phyloP scores from a whole-genome alignment of 2,329 filamentous ascomycete species.

The Colletotrichum sidae region DNA sequence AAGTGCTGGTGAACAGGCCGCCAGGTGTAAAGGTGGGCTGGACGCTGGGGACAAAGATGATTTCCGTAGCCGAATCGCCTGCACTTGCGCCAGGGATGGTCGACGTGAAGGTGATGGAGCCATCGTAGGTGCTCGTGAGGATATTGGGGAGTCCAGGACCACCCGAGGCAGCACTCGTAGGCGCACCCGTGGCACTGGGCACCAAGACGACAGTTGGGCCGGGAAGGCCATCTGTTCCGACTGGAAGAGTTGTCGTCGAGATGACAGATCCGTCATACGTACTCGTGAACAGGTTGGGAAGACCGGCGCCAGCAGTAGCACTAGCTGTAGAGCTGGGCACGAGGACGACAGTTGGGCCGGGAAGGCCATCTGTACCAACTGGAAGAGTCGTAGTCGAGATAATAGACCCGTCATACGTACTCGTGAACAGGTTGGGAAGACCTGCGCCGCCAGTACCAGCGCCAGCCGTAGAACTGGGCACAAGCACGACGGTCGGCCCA shows the following conservation, averaged over 20 bases:
- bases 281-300: constrained; percentile 3
- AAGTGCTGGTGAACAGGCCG: constrained; percentile 9
- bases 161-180: too few relatives aligned
- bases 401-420: constrained; percentile 14
- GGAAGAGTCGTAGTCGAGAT: constrained; percentile 1
- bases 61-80: background rate
- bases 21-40: background rate
- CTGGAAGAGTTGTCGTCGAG: background rate
- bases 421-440: background rate
- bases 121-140: background rate
- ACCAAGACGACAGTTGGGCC: constrained; percentile 3
- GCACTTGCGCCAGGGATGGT: background rate
- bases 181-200: background rate
- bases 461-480: constrained; percentile 8
- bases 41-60: background rate
- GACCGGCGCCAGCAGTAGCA: background rate
- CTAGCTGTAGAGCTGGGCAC: constrained; percentile 5
- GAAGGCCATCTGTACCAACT: constrained; percentile 1
- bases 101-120: background rate
- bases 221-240: background rate
- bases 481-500: background rate
- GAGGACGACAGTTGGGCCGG: constrained; percentile 5
- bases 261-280: constrained; percentile 23
- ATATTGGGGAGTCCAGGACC: background rate
- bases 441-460: background rate